Evolutionary conservation across 2,329 filamentous ascomycete species (phyloP).

Genomic region (Xylaria digitata): DNA sequence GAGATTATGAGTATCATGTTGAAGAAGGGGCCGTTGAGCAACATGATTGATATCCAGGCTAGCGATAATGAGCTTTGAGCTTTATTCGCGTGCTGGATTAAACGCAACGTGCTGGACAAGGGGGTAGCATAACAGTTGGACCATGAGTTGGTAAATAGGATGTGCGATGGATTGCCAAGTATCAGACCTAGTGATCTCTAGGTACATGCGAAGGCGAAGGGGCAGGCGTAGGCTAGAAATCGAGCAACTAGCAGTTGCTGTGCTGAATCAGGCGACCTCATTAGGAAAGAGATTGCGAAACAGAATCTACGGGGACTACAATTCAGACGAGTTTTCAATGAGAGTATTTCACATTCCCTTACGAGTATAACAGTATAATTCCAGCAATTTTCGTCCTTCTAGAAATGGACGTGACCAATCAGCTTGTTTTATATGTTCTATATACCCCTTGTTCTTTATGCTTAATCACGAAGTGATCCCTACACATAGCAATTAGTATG

Average conservation of each 20-base stretch:
- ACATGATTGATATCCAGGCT: slow-evolving; percentile 40
- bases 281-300: background rate
- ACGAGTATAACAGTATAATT: too few relatives aligned
- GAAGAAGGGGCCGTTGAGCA: slow-evolving; percentile 71
- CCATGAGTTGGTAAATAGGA: background rate
- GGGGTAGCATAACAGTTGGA: background rate
- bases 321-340: background rate
- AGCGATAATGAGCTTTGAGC: slow-evolving; percentile 39
- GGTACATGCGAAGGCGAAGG: background rate
- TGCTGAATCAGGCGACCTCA: background rate
- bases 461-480: too few relatives aligned
- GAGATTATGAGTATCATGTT: slow-evolving; percentile 81
- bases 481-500: too few relatives aligned
- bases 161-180: background rate
- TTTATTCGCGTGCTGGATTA: background rate
- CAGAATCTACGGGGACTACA: background rate
- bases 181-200: background rate
- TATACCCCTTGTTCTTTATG: too few relatives aligned
- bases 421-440: too few relatives aligned
- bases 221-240: background rate
- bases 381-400: too few relatives aligned
- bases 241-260: background rate
- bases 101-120: background rate
- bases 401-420: too few relatives aligned
- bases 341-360: too few relatives aligned